Percentiles rank a stretch among this genome's conserved stretches.
Evolutionary conservation across 805 yeast genomes (phyloP).

Genomic region (Suhomyces sp.): DNA sequence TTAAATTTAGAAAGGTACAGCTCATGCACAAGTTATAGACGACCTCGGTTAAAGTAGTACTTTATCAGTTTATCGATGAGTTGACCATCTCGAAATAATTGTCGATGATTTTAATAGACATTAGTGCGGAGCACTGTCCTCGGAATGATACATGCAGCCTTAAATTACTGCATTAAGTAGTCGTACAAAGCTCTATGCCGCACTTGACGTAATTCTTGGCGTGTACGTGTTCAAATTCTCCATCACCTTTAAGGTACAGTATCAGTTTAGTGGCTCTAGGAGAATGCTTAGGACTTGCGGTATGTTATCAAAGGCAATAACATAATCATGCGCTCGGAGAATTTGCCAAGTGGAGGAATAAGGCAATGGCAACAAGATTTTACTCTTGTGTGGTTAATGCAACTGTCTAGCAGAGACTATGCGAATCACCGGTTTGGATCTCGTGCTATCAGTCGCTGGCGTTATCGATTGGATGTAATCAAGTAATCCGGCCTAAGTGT

Average conservation of each 20-base stretch:
- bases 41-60: neutral
- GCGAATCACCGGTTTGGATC: neutral
- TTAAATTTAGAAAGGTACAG: neutral
- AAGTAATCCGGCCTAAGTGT: neutral
- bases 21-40: neutral
- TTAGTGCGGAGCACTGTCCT: neutral
- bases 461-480: neutral
- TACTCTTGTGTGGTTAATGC: neutral
- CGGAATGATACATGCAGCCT: neutral
- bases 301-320: neutral
- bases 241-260: neutral
- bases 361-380: neutral
- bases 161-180: neutral
- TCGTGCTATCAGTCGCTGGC: neutral
- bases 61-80: neutral
- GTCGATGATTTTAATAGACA: neutral
- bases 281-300: neutral
- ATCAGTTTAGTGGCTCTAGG: neutral
- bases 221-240: neutral
- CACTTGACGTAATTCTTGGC: neutral
- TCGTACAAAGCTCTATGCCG: neutral
- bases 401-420: neutral
- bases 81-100: neutral
- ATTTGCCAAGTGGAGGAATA: neutral
- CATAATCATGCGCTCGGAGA: neutral